phyloP scores from a whole-genome alignment of 2,329 filamentous ascomycete genomes.

The Coleophoma cylindrospora region DNA sequence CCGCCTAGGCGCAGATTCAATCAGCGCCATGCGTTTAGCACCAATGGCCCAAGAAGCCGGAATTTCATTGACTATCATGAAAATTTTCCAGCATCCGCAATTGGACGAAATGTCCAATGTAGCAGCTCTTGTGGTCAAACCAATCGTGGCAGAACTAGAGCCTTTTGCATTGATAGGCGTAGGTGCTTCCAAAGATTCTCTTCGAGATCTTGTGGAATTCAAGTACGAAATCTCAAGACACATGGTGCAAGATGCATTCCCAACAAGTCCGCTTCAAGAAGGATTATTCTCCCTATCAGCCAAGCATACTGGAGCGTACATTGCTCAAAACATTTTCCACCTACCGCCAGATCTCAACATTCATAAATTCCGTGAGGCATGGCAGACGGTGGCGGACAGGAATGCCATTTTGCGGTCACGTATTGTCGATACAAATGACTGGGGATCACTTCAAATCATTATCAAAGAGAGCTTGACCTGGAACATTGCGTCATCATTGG shows the following conservation, averaged over 20 bases:
- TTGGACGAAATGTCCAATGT: slow-evolving; percentile 11
- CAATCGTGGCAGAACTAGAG: no score
- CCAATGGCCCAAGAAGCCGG: slow-evolving; percentile 20
- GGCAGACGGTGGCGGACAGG: background rate
- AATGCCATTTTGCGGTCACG: background rate
- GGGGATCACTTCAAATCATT: background rate
- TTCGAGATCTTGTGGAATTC: no score
- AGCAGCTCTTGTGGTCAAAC: no score
- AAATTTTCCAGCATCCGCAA: slow-evolving; percentile 8
- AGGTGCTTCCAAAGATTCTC: no score
- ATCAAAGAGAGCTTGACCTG: background rate
- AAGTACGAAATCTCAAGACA: background rate
- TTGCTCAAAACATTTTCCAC: background rate
- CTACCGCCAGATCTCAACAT: background rate
- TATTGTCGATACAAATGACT: background rate
- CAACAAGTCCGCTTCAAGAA: background rate
- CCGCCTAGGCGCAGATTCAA: slow-evolving; percentile 37
- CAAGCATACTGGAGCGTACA: background rate
- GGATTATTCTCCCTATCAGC: background rate
- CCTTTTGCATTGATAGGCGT: no score
- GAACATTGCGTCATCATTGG: background rate
- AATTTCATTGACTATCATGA: slow-evolving; percentile 5
- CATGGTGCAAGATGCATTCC: background rate
- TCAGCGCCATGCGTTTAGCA: slow-evolving; percentile 35
- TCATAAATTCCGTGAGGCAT: background rate